phyloP scores from a whole-genome alignment of 2,329 filamentous ascomycete species.

The Phoma sp. region DNA sequence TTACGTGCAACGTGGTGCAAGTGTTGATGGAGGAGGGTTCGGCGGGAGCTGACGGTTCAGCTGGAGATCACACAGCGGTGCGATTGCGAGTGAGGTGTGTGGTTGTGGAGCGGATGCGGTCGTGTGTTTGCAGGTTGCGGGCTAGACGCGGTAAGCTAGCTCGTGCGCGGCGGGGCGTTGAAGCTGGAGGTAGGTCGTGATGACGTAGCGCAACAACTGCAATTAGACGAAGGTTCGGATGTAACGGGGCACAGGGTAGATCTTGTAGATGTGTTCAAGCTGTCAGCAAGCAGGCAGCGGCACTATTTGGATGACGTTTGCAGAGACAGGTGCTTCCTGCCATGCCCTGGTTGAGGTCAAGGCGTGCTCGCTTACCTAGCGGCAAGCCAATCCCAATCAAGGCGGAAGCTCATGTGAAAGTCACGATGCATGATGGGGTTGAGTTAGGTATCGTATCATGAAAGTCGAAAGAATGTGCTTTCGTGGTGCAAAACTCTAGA shows the following conservation, averaged over 20 bases:
- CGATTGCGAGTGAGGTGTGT: constrained; percentile 25
- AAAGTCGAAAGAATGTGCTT: too few species aligned
- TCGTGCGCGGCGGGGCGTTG: constrained; percentile 38
- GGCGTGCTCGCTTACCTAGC: constrained; percentile 31
- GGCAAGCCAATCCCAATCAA: constrained; percentile 17
- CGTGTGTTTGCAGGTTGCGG: constrained; percentile 43
- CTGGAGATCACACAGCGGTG: constrained; percentile 20
- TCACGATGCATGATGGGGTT: constrained; percentile 4
- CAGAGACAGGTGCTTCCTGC: constrained; percentile 30
- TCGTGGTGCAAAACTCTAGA: too few species aligned
- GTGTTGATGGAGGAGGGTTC: constrained; percentile 14
- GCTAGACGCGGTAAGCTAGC: constrained; percentile 44
- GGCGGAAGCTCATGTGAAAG: constrained; percentile 13
- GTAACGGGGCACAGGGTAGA: constrained; percentile 5
- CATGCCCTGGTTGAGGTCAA: constrained; percentile 28
- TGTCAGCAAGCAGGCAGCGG: constrained; percentile 30
- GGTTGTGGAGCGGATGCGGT: constrained; percentile 28
- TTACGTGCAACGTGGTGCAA: constrained; percentile 33
- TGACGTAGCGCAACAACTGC: constrained; percentile 30
- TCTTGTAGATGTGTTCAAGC: constrained; percentile 16
- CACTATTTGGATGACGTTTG: constrained; percentile 45
- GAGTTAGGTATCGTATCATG: too few species aligned
- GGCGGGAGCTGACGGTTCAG: constrained; percentile 17
- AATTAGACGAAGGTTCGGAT: constrained; percentile 7
- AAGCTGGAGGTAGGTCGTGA: constrained; percentile 21